These are phyloP conservation scores for Marasmius oreades DNA, from an alignment of 1,284 basidiomycete species.

Conservation along the genomic window DNA sequence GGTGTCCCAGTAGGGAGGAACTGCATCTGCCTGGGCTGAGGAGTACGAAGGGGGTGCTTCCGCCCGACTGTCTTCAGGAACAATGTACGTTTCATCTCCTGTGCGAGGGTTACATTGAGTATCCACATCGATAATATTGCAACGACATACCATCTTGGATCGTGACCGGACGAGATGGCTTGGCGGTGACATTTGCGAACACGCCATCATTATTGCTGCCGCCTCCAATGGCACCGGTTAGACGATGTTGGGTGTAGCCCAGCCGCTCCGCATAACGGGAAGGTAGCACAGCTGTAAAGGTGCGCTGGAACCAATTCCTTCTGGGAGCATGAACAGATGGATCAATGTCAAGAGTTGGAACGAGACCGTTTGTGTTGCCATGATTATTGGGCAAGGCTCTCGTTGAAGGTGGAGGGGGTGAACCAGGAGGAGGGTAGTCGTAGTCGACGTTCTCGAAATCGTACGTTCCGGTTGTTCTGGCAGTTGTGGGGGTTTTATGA, in stretches of 20 bases:
- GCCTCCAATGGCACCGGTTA: slow-evolving; percentile 57
- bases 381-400: slow-evolving; percentile 63
- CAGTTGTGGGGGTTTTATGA: slow-evolving; percentile 17
- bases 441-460: slow-evolving; percentile 85
- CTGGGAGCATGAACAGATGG: slow-evolving; percentile 32
- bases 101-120: slow-evolving; percentile 7
- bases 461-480: slow-evolving; percentile 50
- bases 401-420: slow-evolving; percentile 69
- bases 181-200: slow-evolving; percentile 94
- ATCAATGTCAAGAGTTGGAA: slow-evolving; percentile 50
- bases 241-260: slow-evolving; percentile 47
- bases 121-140: neutral
- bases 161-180: slow-evolving; percentile 64
- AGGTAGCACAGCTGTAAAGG: slow-evolving; percentile 58
- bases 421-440: slow-evolving; percentile 77
- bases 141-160: slow-evolving; percentile 57
- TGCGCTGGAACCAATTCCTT: slow-evolving; percentile 53
- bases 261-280: slow-evolving; percentile 40
- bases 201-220: slow-evolving; percentile 89
- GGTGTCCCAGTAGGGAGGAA: slow-evolving; percentile 98
- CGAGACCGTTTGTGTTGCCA: slow-evolving; percentile 80
- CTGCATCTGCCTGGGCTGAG: slow-evolving; percentile 88
- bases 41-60: slow-evolving; percentile 90
- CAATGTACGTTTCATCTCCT: slow-evolving; percentile 72
- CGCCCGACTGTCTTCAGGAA: slow-evolving; percentile 77